Conservation (phyloP, 352 stramenopile genomes). For the Phytophthora crassamura region DNA sequence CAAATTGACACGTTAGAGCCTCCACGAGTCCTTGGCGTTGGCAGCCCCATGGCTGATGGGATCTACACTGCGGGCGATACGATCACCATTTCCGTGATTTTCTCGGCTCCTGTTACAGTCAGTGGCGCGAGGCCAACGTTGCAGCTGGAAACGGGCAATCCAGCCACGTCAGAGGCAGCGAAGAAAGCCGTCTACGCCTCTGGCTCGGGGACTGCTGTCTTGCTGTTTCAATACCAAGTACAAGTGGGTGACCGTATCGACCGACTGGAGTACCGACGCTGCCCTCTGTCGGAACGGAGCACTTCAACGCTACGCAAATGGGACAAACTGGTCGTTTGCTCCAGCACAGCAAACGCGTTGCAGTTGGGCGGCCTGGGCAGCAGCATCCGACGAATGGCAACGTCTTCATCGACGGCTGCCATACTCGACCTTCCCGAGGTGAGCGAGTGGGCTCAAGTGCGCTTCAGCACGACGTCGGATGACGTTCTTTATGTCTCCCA, state of each 20-base stretch:
- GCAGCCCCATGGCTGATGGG: slow-evolving; percentile 50
- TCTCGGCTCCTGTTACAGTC: slow-evolving; percentile 63
- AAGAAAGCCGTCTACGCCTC: slow-evolving; percentile 48
- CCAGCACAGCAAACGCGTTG: slow-evolving; percentile 49
- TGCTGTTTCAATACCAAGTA: slow-evolving; percentile 68
- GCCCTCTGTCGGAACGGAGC: slow-evolving; percentile 43
- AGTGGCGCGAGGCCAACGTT: slow-evolving; percentile 44
- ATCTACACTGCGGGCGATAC: slow-evolving; percentile 69
- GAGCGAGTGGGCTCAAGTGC: slow-evolving; percentile 62
- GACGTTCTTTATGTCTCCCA: slow-evolving; percentile 59
- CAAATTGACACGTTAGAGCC: slow-evolving; percentile 67
- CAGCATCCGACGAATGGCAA: slow-evolving; percentile 56
- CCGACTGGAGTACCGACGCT: slow-evolving; percentile 68
- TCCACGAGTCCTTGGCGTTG: slow-evolving; percentile 58
- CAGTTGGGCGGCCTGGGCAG: slow-evolving; percentile 42
- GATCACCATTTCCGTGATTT: slow-evolving; percentile 50
- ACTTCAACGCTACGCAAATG: slow-evolving; percentile 40
- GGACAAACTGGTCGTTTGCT: slow-evolving; percentile 63
- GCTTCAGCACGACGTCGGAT: slow-evolving; percentile 42
- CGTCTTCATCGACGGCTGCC: slow-evolving; percentile 50
- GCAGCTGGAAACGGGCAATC: slow-evolving; percentile 38
- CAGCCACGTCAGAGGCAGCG: slow-evolving; percentile 4
- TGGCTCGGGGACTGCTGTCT: slow-evolving; percentile 42
- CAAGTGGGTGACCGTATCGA: slow-evolving; percentile 56
- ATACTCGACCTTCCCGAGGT: slow-evolving; percentile 70